Evolutionary conservation across 23 red algal genomes (phyloP).

Genomic region (Gracilariopsis chorda): DNA sequence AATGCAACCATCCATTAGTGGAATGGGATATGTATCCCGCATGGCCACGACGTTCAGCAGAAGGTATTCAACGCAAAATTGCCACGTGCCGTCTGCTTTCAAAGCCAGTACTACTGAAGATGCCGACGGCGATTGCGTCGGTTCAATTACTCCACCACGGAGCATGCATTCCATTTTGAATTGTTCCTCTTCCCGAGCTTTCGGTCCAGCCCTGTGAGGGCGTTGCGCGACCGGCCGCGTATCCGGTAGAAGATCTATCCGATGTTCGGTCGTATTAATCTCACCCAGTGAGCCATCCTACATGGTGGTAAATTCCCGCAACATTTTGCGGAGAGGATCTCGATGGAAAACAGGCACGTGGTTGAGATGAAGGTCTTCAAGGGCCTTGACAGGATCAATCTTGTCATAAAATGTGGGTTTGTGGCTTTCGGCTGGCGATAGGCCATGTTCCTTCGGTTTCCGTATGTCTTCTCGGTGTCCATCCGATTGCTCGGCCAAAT

Average conservation of each 20-base stretch:
- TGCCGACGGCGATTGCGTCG: background rate
- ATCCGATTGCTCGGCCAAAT: too few species aligned
- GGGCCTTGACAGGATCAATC: background rate
- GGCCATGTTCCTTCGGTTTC: too few species aligned
- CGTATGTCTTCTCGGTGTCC: too few species aligned
- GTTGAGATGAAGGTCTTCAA: background rate
- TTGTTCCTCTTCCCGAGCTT: background rate
- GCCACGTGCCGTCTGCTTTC: background rate
- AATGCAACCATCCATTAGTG: conserved; percentile 23
- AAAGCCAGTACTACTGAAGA: background rate
- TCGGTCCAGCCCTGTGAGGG: background rate
- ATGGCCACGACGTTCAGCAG: background rate
- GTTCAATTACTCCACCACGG: background rate
- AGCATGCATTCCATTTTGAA: background rate
- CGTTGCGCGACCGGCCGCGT: background rate
- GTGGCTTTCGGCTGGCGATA: too few species aligned
- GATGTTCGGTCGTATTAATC: background rate
- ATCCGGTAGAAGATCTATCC: background rate
- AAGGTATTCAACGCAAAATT: conserved; percentile 26
- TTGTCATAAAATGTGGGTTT: background rate
- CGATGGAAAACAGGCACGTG: background rate
- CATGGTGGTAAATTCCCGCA: background rate
- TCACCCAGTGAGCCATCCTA: conserved; percentile 3
- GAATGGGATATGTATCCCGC: background rate
- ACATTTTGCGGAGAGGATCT: background rate